phyloP scores from a whole-genome alignment of 2,329 filamentous ascomycete species.

The Simplicillium sp. region DNA sequence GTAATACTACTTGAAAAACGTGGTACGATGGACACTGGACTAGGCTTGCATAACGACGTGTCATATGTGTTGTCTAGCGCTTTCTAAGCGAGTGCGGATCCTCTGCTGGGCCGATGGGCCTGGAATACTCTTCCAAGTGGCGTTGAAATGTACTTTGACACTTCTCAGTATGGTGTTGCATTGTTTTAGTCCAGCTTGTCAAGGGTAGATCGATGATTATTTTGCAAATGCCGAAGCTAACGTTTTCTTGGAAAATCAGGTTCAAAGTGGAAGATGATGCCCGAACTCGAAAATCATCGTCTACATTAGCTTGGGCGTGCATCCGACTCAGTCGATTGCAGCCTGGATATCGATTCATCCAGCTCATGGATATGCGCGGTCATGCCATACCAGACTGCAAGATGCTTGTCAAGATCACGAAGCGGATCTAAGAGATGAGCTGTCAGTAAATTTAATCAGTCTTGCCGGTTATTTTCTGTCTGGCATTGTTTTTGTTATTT shows the following conservation, averaged over 20 bases:
- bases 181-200: neutral
- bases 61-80: no score
- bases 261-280: constrained; percentile 45
- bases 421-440: constrained; percentile 25
- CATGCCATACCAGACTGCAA: constrained; percentile 33
- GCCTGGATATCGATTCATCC: constrained; percentile 44
- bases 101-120: no score
- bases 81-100: no score
- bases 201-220: neutral
- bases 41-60: no score
- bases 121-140: no score
- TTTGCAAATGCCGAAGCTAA: neutral
- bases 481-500: no score
- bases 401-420: constrained; percentile 43
- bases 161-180: no score
- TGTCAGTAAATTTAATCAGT: no score
- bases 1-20: no score
- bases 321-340: constrained; percentile 49
- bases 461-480: no score
- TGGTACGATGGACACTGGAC: no score
- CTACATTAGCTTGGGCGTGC: constrained; percentile 45
- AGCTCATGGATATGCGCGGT: constrained; percentile 36
- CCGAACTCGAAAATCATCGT: constrained; percentile 23
- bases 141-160: no score
- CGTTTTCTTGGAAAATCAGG: constrained; percentile 20